Evolutionary conservation across 208 protist species (phyloP), one percentile per base, ranked within the genome.

Genomic region (Vickermania spadyakhi): DNA sequence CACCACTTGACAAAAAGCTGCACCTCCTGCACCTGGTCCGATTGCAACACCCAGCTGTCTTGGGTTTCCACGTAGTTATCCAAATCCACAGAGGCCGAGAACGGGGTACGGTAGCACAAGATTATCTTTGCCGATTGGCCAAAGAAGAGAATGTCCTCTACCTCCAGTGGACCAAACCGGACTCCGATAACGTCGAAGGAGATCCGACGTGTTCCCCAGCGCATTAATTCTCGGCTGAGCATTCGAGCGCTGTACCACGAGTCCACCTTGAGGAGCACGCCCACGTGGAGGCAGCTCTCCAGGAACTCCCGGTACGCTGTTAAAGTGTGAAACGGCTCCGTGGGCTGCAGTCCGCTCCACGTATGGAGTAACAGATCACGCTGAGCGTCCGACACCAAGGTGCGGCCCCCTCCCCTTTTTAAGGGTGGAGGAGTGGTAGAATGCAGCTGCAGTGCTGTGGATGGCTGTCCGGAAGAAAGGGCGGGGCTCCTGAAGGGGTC

Each of bases 201-300:
- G 0, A 95, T 73, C 30, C 81, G 80, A 13, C 72, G 60, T 21
- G 89, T 95, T 13, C 82, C 83, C 18, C 84, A 68, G 0, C 81
- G 75, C 13, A 60, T 52, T n/a, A 83, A 52, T 56, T 93, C 83
- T 29, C 89, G 79, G 50, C 63, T 52, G 4, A 95, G 68, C 78
- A 95, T 81, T 41, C 89, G 77, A 28, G 79, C 86, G 18, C 73
- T 90, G 64, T 95, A 85, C 80, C 85, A 95, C 26, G 76, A 82
- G 66, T 95, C 89, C 31, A 95, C 89, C 56, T 93, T 93, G 22
- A 95, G 70, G 50, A 95, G 72, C 55, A 95, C 77, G 50, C 85
- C 85, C 4, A 95, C 64, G 28, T 95, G 85, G 11, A 86, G 68
- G 68, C 84, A 90, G 36, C 80, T 73, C 45, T 64, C 64, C 42